Evolutionary conservation across 345 rosid species (phyloP).

Genomic region (Acer yangbiense): DNA sequence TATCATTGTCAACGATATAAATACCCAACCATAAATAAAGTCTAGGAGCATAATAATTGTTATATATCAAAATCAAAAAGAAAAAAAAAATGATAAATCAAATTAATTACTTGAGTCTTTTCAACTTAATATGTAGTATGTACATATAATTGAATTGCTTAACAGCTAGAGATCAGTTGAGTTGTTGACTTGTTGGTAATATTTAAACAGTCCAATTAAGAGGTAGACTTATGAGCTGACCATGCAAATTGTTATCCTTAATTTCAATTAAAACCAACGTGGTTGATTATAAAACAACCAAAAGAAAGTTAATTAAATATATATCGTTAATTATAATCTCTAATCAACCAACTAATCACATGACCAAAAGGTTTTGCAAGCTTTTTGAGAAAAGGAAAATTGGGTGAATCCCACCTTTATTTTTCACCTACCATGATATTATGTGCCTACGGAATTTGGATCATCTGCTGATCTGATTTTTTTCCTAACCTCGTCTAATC

Average conservation of each 20-base stretch:
- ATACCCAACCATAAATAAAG: no score
- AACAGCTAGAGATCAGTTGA: neutral
- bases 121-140: no score
- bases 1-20: no score
- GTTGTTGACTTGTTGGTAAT: neutral
- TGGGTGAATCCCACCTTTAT: neutral
- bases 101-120: no score
- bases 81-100: no score
- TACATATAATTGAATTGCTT: neutral
- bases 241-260: neutral
- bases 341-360: slow-evolving; percentile 9
- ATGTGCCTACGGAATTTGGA: neutral
- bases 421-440: slow-evolving; percentile 1
- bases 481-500: no score
- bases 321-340: neutral
- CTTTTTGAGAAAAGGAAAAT: neutral
- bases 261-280: neutral
- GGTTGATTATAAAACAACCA: neutral
- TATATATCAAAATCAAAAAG: neutral
- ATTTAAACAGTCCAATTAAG: neutral
- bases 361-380: neutral
- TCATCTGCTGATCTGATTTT: no score
- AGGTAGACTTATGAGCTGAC: neutral
- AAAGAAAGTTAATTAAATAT: neutral
- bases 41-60: neutral